Conservation (phyloP, 345 rosid genomes). For the Eucalyptus guilfoylei region DNA sequence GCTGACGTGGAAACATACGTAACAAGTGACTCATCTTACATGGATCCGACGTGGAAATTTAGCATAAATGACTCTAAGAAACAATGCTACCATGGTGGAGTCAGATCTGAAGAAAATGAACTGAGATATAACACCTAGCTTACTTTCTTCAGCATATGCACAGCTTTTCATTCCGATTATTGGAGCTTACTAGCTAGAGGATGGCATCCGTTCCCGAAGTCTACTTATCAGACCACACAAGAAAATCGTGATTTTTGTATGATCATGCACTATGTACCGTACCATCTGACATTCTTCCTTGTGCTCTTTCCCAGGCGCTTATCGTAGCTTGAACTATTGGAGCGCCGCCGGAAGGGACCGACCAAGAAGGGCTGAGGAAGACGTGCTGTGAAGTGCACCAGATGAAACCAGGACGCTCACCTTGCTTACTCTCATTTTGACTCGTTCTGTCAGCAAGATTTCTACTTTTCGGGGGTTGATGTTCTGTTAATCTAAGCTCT, state of each 20-base stretch:
- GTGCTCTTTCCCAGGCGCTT: slow-evolving; percentile 17
- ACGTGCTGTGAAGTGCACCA: slow-evolving; percentile 28
- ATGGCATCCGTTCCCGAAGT: background rate
- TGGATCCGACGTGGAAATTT: background rate
- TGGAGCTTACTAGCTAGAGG: background rate
- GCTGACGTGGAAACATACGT: background rate
- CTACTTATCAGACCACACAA: background rate
- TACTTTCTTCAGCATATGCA: background rate
- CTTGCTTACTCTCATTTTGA: background rate
- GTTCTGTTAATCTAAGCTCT: background rate
- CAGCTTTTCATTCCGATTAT: background rate
- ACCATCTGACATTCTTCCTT: background rate
- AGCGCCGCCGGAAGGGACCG: slow-evolving; percentile 71
- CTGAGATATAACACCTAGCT: background rate
- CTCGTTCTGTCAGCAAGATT: background rate
- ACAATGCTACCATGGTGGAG: background rate
- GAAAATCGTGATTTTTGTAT: background rate
- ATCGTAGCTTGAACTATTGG: slow-evolving; percentile 63
- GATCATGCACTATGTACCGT: background rate
- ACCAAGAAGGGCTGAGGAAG: slow-evolving; percentile 78
- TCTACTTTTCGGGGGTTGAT: background rate
- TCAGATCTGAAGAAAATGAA: background rate
- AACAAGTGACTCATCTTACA: background rate
- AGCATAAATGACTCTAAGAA: background rate
- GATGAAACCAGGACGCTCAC: background rate